Conservation (phyloP, 805 yeast genomes). For the Grigorovia yakushimaensis region DNA sequence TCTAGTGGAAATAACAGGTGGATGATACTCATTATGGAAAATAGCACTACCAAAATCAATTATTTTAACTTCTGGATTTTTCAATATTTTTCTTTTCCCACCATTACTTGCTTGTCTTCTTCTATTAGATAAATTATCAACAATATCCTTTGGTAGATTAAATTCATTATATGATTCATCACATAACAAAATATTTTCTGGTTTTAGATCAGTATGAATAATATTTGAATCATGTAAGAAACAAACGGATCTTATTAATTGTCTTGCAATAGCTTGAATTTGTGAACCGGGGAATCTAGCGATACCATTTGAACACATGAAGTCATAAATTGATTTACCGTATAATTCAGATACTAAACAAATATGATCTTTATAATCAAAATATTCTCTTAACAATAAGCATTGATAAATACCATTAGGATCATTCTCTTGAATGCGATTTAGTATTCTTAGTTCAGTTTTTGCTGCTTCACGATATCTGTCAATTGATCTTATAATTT, state of each 20-base stretch:
- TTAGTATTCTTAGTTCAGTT: constrained; percentile 75
- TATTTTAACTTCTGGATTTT: constrained; percentile 72
- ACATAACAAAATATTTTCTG: constrained; percentile 74
- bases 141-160: constrained; percentile 14
- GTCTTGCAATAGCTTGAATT: constrained; percentile 80
- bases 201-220: constrained; percentile 93
- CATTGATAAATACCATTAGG: constrained; percentile 59
- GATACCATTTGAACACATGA: constrained; percentile 72
- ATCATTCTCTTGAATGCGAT: constrained; percentile 24
- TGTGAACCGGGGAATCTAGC: constrained; percentile 92
- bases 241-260: constrained; percentile 73
- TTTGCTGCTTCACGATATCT: constrained; percentile 93
- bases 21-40: constrained; percentile 88
- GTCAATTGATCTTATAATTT: constrained; percentile 83
- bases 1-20: constrained; percentile 84
- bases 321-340: constrained; percentile 81
- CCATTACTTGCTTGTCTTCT: constrained; percentile 25
- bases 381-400: constrained; percentile 77
- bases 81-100: constrained; percentile 34
- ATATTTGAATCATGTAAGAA: constrained; percentile 82
- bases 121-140: constrained; percentile 19
- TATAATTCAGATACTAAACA: constrained; percentile 86
- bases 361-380: constrained; percentile 88
- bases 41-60: constrained; percentile 98
- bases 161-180: constrained; percentile 20